phyloP scores from a whole-genome alignment of 2,329 filamentous ascomycete genomes.

The Nemania serpens region DNA sequence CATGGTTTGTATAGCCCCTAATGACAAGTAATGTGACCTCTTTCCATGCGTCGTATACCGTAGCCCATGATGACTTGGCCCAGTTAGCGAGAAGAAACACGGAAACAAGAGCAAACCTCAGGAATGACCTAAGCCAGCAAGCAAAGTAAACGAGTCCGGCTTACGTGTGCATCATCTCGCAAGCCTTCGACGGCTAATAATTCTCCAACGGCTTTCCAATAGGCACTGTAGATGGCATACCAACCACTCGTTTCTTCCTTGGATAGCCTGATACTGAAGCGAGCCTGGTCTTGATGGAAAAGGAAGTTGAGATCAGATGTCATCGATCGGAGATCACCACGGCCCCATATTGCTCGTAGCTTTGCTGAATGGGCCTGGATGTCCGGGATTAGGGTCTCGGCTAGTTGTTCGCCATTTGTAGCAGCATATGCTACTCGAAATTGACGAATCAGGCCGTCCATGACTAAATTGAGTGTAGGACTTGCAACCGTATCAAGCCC shows the following conservation, averaged over 20 bases:
- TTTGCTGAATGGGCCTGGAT: constrained; percentile 67
- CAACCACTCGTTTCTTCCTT: constrained; percentile 77
- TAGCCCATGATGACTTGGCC: constrained; percentile 68
- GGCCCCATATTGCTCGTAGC: constrained; percentile 71
- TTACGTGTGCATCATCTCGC: constrained; percentile 41
- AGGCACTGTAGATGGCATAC: constrained; percentile 81
- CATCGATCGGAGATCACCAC: constrained; percentile 68
- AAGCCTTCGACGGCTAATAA: constrained; percentile 69
- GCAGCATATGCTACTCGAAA: constrained; percentile 71
- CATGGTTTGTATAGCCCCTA: constrained; percentile 76
- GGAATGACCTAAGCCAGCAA: neutral
- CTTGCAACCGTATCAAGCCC: neutral
- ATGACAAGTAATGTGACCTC: constrained; percentile 78
- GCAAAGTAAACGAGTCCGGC: constrained; percentile 1
- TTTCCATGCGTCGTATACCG: constrained; percentile 87
- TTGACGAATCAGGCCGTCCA: constrained; percentile 75
- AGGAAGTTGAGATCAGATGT: constrained; percentile 75
- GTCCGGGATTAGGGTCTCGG: constrained; percentile 75
- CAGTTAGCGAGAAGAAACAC: constrained; percentile 16
- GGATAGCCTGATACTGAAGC: constrained; percentile 58
- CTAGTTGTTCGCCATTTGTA: constrained; percentile 73
- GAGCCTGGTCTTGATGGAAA: constrained; percentile 63
- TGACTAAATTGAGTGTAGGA: constrained; percentile 17
- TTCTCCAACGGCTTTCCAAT: constrained; percentile 81
- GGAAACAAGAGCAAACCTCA: neutral